phyloP scores from a whole-genome alignment of 2,329 filamentous ascomycete species.

The Fusarium sp. region DNA sequence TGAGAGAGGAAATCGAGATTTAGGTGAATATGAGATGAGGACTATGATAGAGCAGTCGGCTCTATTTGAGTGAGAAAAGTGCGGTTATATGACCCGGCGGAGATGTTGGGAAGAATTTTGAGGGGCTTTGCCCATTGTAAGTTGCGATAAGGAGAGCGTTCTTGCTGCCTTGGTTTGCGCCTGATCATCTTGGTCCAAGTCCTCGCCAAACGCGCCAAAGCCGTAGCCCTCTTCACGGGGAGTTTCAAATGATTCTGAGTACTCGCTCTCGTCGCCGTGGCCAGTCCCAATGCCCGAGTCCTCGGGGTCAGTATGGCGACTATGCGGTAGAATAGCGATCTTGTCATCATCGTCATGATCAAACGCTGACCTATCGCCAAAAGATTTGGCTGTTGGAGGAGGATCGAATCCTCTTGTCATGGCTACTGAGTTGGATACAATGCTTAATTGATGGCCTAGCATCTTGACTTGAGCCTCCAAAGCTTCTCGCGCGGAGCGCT shows the following conservation, averaged over 20 bases:
- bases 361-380: slow-evolving; percentile 52
- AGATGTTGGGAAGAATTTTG: slow-evolving; percentile 36
- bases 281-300: slow-evolving; percentile 51
- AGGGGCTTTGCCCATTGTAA: slow-evolving; percentile 56
- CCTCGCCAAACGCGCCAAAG: slow-evolving; percentile 55
- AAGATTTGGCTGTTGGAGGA: slow-evolving; percentile 50
- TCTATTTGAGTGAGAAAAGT: background rate
- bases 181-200: slow-evolving; percentile 52
- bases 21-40: background rate
- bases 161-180: slow-evolving; percentile 64
- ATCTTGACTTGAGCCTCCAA: slow-evolving; percentile 66
- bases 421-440: slow-evolving; percentile 52
- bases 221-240: slow-evolving; percentile 58
- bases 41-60: background rate
- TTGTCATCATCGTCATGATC: slow-evolving; percentile 55
- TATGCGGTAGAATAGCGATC: slow-evolving; percentile 33
- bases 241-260: slow-evolving; percentile 61
- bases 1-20: background rate
- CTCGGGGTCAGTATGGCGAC: slow-evolving; percentile 44
- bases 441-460: slow-evolving; percentile 60
- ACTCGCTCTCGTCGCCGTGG: slow-evolving; percentile 54
- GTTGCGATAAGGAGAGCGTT: slow-evolving; percentile 70
- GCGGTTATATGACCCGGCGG: slow-evolving; percentile 40
- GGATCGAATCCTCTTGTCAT: slow-evolving; percentile 41
- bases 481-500: slow-evolving; percentile 63